Conservation (phyloP, 2,329 filamentous ascomycete species). For the Penicillium sp. region DNA sequence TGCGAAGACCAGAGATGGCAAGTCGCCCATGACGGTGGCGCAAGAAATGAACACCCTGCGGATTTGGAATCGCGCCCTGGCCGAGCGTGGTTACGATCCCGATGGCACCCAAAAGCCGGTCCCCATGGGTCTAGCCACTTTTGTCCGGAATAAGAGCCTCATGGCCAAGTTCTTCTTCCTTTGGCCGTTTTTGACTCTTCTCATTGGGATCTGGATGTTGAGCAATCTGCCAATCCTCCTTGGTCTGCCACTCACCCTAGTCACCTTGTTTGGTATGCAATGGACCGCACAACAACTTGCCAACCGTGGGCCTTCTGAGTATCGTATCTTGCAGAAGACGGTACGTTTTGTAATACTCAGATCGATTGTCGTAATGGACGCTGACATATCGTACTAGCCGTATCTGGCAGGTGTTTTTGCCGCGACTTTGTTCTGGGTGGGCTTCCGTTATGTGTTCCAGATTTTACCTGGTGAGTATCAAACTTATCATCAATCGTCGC, state of each 20-base stretch:
- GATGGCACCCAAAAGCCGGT: conserved; percentile 70
- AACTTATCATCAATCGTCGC: neutral
- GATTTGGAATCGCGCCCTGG: conserved; percentile 79
- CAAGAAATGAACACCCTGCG: conserved; percentile 83
- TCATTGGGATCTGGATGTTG: conserved; percentile 68
- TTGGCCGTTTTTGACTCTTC: conserved; percentile 78
- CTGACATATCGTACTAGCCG: conserved; percentile 56
- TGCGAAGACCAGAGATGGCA: conserved; percentile 82
- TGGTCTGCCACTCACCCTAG: conserved; percentile 69
- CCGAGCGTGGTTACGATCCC: conserved; percentile 79
- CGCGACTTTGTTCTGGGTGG: conserved; percentile 78
- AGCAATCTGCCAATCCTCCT: conserved; percentile 72
- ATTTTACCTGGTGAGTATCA: conserved; percentile 66
- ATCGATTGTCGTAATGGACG: too few species aligned
- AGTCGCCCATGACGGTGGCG: conserved; percentile 83
- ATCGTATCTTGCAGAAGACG: conserved; percentile 87
- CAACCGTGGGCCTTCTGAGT: conserved; percentile 80
- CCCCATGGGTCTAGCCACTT: conserved; percentile 71
- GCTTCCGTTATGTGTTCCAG: conserved; percentile 70
- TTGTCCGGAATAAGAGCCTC: conserved; percentile 74
- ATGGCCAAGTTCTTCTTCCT: conserved; percentile 86
- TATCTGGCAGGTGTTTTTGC: conserved; percentile 94
- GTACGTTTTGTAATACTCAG: conserved; percentile 49
- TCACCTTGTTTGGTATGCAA: conserved; percentile 67
- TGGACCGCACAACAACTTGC: conserved; percentile 75